These are phyloP conservation scores for Yarrowia sp. DNA, from an alignment of 805 yeast genomes.

Conservation along the genomic window DNA sequence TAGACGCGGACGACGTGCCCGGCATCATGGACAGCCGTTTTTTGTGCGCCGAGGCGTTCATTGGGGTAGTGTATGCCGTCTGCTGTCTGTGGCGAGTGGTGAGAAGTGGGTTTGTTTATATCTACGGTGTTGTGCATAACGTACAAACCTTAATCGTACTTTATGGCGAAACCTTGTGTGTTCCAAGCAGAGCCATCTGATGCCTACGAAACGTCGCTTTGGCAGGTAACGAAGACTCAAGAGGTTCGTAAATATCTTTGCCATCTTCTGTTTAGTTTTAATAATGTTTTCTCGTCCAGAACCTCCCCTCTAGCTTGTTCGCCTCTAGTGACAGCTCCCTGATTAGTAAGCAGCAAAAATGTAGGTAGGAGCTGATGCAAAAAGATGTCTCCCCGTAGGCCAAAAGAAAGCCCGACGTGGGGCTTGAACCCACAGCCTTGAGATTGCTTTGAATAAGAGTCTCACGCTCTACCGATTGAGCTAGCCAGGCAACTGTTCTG, in stretches of 20 bases:
- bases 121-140: constrained; percentile 21
- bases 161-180: too few species aligned
- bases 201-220: too few species aligned
- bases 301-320: too few species aligned
- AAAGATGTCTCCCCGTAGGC: background rate
- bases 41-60: constrained; percentile 26
- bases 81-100: background rate
- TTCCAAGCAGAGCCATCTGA: too few species aligned
- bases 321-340: too few species aligned
- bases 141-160: constrained; percentile 1
- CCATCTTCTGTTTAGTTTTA: too few species aligned
- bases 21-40: constrained; percentile 26
- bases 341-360: background rate
- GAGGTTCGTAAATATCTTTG: too few species aligned
- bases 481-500: constrained; percentile 6
- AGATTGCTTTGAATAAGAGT: constrained; percentile 5
- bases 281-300: too few species aligned
- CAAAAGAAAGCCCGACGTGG: constrained; percentile 13
- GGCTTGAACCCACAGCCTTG: constrained; percentile 22
- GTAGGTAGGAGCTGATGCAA: background rate
- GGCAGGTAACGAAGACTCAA: too few species aligned
- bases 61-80: background rate
- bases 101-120: constrained; percentile 16
- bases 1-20: constrained; percentile 24
- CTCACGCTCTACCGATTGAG: constrained; percentile 20